Evolutionary conservation across 2,329 filamentous ascomycete genomes (phyloP), one percentile per base, ranked within the genome.

Genomic region (Ascosphaera apis): DNA sequence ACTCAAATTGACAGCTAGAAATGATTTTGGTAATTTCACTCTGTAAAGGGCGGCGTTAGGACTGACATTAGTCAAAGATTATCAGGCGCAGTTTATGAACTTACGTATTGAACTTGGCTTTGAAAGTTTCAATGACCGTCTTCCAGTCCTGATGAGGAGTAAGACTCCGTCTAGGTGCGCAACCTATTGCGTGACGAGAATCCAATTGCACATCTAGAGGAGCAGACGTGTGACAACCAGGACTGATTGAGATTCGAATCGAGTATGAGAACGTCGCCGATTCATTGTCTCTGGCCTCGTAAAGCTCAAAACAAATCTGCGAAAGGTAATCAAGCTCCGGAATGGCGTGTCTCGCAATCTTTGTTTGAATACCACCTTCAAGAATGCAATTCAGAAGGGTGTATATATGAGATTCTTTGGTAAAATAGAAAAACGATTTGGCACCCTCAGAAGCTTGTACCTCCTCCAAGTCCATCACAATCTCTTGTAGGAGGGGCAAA

Each of bases 351-450:
- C 91, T 77, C 47, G 82, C 78, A 50, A 98, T 95, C 61, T 98
- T 98, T 16, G 86, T 93, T 50, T 91, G 79, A 44, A 98, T 80
- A 19, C 88, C 91, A 41, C 91, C 88, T 54, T 98, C 88, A 17
- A 98, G 69, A 45, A 98, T 95, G 53, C 86, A 95, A 55, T 98
- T 98, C 39, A 98, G 69, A 3, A 98, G 67, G 3, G 88, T 98
- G 60, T 98, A 98, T 43, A 98, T 93, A 53, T 98, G 88, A 1
- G 82, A 92, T 57, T 98, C 88, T 56, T 98, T 98, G 43, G 88
- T 98, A 56, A 98, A 98, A 60, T 98, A 98, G 57, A 95, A 81
- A 62, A 95, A 95, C 1, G 78, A 86, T 52, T 93, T 93, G 32
- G 84, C 83, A 44, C 91, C 80, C 36, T 86, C 76, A 0, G 81